phyloP scores from a whole-genome alignment of 176 grass and related monocot species.

The Hordeum marinum region DNA sequence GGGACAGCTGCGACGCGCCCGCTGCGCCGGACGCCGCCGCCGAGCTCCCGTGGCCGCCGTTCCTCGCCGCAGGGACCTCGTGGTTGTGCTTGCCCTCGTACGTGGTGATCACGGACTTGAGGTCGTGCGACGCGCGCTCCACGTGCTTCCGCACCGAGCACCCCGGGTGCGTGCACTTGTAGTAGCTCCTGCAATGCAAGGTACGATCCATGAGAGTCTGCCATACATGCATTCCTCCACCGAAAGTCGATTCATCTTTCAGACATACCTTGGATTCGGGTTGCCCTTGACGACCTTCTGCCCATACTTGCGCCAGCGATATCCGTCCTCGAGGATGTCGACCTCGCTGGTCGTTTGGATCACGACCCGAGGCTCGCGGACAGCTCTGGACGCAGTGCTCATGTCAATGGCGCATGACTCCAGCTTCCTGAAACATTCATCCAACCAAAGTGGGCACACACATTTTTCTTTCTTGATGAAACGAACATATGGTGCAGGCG shows the following conservation, averaged over 20 bases:
- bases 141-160: slow-evolving; percentile 69
- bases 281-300: slow-evolving; percentile 82
- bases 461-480: neutral
- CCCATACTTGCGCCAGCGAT: slow-evolving; percentile 83
- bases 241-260: neutral
- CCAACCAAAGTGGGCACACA: neutral
- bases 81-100: slow-evolving; percentile 86
- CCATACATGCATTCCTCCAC: neutral
- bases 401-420: slow-evolving; percentile 53
- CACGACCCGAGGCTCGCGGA: slow-evolving; percentile 64
- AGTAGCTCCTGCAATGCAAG: slow-evolving; percentile 58
- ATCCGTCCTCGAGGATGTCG: slow-evolving; percentile 72
- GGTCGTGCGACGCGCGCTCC: slow-evolving; percentile 68
- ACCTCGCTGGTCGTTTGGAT: slow-evolving; percentile 68
- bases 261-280: slow-evolving; percentile 56
- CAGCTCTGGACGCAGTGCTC: slow-evolving; percentile 38
- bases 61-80: slow-evolving; percentile 49
- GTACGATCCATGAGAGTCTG: neutral
- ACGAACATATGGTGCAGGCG: neutral
- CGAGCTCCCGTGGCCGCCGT: slow-evolving; percentile 46
- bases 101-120: slow-evolving; percentile 67
- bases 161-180: slow-evolving; percentile 63
- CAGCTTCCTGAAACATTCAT: slow-evolving; percentile 49
- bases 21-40: neutral
- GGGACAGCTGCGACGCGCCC: neutral